A percentile compares a stretch with the other conserved stretches of the same genome.
phyloP scores from a whole-genome alignment of 495 filamentous ascomycete species.

The Neurospora sp. region DNA sequence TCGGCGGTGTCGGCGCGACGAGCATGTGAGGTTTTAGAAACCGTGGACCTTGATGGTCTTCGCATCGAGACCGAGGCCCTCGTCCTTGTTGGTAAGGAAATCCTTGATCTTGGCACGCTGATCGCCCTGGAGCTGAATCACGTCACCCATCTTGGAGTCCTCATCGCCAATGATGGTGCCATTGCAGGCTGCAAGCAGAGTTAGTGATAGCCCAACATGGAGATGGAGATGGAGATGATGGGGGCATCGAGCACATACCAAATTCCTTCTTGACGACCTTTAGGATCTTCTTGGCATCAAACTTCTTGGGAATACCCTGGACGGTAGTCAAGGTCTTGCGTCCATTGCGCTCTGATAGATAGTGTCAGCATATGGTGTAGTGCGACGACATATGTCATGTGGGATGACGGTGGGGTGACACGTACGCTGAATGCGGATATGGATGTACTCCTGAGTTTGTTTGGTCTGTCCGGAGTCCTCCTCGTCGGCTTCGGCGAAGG shows the following conservation, averaged over 20 bases:
- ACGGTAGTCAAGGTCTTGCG: slow-evolving; percentile 99
- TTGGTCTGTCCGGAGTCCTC: slow-evolving; percentile 91
- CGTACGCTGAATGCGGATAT: slow-evolving; percentile 99
- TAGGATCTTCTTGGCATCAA: slow-evolving; percentile 98
- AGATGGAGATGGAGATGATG: not conserved
- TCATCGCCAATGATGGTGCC: slow-evolving; percentile 95
- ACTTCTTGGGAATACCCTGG: slow-evolving; percentile 95
- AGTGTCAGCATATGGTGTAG: not conserved
- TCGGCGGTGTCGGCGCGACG: slow-evolving; percentile 15
- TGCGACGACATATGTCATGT: slow-evolving; percentile 4
- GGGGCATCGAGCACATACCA: slow-evolving; percentile 46
- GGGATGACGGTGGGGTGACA: slow-evolving; percentile 14
- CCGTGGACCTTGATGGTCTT: slow-evolving; percentile 97
- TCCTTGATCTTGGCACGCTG: slow-evolving; percentile 98
- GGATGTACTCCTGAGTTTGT: slow-evolving; percentile 91
- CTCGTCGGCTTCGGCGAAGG: slow-evolving; percentile 99
- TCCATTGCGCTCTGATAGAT: slow-evolving; percentile 88
- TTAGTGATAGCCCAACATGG: slow-evolving; percentile 2
- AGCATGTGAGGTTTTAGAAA: slow-evolving; percentile 49
- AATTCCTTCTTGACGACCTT: slow-evolving; percentile 99
- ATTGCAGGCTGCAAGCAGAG: slow-evolving; percentile 74
- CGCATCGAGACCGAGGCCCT: slow-evolving; percentile 79
- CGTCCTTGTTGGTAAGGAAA: slow-evolving; percentile 91
- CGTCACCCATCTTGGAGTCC: slow-evolving; percentile 84
- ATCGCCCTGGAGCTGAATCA: slow-evolving; percentile 98